A percentile compares a stretch with the other conserved stretches of the same genome.
Evolutionary conservation across 2,329 filamentous ascomycete species (phyloP).

Genomic region (Exophiala bonariae): DNA sequence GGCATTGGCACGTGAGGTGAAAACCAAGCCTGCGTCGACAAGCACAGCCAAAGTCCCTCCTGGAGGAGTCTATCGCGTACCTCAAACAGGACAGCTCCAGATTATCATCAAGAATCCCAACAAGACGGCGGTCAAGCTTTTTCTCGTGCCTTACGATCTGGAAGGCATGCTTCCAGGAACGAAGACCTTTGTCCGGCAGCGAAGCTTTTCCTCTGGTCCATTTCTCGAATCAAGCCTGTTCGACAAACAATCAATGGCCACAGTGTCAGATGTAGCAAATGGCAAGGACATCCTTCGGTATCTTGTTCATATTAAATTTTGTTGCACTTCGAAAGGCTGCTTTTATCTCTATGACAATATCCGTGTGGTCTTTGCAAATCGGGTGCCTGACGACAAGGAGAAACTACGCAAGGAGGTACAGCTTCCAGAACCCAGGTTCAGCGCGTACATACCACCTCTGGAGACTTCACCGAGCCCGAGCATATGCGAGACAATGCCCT

Average conservation of each 20-base stretch:
- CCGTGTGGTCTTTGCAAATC: conserved; percentile 92
- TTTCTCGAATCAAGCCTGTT: conserved; percentile 71
- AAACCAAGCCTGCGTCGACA: conserved; percentile 60
- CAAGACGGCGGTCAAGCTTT: conserved; percentile 95
- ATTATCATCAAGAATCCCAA: conserved; percentile 98
- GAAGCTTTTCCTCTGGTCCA: conserved; percentile 85
- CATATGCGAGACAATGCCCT: conserved; percentile 58
- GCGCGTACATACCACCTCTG: conserved; percentile 70
- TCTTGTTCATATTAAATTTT: conserved; percentile 89
- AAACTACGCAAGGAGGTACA: conserved; percentile 87
- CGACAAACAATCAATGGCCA: conserved; percentile 51
- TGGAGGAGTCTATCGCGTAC: conserved; percentile 90
- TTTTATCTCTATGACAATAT: conserved; percentile 91
- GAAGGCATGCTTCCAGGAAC: conserved; percentile 89
- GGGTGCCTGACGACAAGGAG: conserved; percentile 93
- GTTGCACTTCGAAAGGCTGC: conserved; percentile 76
- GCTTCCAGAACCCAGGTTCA: conserved; percentile 82
- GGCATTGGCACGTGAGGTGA: conserved; percentile 43
- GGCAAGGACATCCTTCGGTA: conserved; percentile 77
- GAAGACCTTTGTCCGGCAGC: conserved; percentile 93
- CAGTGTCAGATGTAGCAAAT: conserved; percentile 48
- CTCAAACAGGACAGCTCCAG: conserved; percentile 88
- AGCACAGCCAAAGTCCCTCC: conserved; percentile 68
- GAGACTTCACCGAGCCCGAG: conserved; percentile 56
- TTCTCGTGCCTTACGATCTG: conserved; percentile 89